These are phyloP conservation scores for maize (Zea mays) DNA, from an alignment of 176 grass and related monocot species.

Conservation along the genomic window Zm-B73-REFERENCE-NAM-5.0 NC_050098.1:207307501-207308000, in stretches of 20 bases:
- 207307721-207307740: constrained; percentile 27
- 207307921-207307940: too few species aligned
- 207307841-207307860: background rate
- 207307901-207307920: background rate
- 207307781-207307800: constrained; percentile 15
- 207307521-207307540: background rate
- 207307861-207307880: background rate
- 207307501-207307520: constrained; percentile 3
- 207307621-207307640: background rate
- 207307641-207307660: constrained; percentile 36
- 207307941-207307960: background rate
- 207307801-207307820: constrained; percentile 16
- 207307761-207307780: constrained; percentile 18
- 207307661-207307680: constrained; percentile 29
- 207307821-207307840: background rate
- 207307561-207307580: background rate
- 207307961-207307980: background rate
- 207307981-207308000: too few species aligned
- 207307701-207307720: constrained; percentile 30
- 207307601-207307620: background rate
- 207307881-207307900: background rate
- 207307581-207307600: constrained; percentile 12
- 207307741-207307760: background rate
- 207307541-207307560: background rate
- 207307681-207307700: constrained; percentile 22